phyloP scores from a whole-genome alignment of 306 rosid genomes.

The Abrus precatorius region DNA sequence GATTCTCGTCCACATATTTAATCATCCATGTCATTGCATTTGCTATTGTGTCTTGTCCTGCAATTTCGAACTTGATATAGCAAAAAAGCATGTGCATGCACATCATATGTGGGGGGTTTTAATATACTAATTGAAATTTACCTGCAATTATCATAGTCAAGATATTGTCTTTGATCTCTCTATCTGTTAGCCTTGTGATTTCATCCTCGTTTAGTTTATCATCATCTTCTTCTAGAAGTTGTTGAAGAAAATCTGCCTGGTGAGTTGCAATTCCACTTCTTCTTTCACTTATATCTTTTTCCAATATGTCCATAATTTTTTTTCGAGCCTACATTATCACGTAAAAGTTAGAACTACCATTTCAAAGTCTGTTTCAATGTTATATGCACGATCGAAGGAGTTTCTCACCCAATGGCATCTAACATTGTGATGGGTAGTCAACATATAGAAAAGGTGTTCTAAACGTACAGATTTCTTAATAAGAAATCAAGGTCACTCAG shows the following conservation, averaged over 20 bases:
- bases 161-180: conserved; percentile 82
- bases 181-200: conserved; percentile 56
- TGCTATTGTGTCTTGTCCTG: conserved; percentile 88
- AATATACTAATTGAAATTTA: conserved; percentile 1
- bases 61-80: background rate
- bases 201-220: conserved; percentile 40
- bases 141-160: conserved; percentile 90
- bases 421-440: no score
- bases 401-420: no score
- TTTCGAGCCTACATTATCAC: conserved; percentile 70
- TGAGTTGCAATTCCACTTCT: conserved; percentile 51
- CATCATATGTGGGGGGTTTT: background rate
- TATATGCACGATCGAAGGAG: no score
- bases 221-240: conserved; percentile 53
- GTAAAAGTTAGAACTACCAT: conserved; percentile 19
- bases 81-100: background rate
- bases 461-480: background rate
- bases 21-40: conserved; percentile 94
- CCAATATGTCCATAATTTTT: conserved; percentile 66
- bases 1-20: conserved; percentile 82
- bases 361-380: background rate
- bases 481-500: background rate
- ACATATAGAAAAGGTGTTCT: no score
- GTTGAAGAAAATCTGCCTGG: conserved; percentile 69
- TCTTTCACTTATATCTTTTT: conserved; percentile 63